Evolutionary conservation across 441 rosid genomes (phyloP).

Genomic region (Populus hybrid): DNA sequence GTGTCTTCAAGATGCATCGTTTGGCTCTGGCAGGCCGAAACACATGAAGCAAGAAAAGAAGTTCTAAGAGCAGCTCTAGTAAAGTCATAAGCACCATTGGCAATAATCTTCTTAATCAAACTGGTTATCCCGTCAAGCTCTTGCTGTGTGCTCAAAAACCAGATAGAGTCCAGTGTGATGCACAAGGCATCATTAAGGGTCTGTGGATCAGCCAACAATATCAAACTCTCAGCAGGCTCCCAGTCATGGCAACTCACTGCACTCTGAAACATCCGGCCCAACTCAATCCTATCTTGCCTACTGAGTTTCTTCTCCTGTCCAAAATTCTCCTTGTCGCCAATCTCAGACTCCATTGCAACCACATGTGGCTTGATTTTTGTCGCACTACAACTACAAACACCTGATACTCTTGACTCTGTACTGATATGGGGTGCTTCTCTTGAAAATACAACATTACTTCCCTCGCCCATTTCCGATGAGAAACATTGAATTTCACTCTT

Average conservation of each 20-base stretch:
- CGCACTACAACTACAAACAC: slow-evolving; percentile 49
- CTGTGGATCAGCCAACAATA: slow-evolving; percentile 64
- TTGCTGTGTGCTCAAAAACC: slow-evolving; percentile 77
- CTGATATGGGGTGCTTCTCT: slow-evolving; percentile 62
- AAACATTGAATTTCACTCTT: slow-evolving; percentile 35
- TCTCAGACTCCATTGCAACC: slow-evolving; percentile 36
- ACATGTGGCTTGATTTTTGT: slow-evolving; percentile 51
- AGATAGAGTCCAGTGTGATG: slow-evolving; percentile 82
- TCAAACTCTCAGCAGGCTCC: slow-evolving; percentile 73
- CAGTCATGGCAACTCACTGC: slow-evolving; percentile 86
- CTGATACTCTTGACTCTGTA: slow-evolving; percentile 41
- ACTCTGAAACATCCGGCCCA: slow-evolving; percentile 74
- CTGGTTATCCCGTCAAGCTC: slow-evolving; percentile 67
- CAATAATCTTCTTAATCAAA: slow-evolving; percentile 67
- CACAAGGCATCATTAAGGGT: slow-evolving; percentile 86
- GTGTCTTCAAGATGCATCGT: slow-evolving; percentile 87
- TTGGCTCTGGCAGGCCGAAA: slow-evolving; percentile 91
- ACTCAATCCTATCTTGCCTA: slow-evolving; percentile 69
- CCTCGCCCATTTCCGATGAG: slow-evolving; percentile 52
- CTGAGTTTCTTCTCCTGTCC: slow-evolving; percentile 62
- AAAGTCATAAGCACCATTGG: slow-evolving; percentile 89
- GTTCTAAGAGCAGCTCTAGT: slow-evolving; percentile 95
- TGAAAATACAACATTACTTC: slow-evolving; percentile 61
- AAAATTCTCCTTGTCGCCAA: slow-evolving; percentile 41
- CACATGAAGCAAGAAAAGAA: slow-evolving; percentile 93